Evolutionary conservation across 805 yeast genomes (phyloP).

Genomic region (Sugiyamaella mastotermitis): DNA sequence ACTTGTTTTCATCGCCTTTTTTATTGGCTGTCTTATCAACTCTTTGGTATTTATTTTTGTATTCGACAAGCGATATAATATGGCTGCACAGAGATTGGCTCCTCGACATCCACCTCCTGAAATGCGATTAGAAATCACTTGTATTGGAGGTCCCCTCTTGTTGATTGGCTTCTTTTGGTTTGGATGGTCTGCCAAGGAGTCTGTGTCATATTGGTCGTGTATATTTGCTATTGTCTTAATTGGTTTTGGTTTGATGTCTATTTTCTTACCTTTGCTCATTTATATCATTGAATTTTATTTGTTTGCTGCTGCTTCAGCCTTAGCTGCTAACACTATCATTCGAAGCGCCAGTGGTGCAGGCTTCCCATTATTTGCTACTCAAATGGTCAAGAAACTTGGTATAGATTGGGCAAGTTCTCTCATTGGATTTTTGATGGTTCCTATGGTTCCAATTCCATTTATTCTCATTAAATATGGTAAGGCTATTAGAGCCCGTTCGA

Average conservation of each 20-base stretch:
- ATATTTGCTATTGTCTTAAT: background rate
- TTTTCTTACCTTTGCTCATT: background rate
- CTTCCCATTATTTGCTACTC: background rate
- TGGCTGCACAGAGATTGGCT: conserved; percentile 9
- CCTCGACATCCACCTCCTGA: conserved; percentile 17
- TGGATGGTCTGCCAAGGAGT: conserved; percentile 43
- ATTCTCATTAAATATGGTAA: background rate
- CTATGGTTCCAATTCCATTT: conserved; percentile 1
- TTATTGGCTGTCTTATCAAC: conserved; percentile 42
- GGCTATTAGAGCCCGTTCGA: too few species aligned
- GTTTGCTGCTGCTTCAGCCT: background rate
- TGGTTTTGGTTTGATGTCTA: conserved; percentile 1
- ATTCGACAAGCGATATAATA: conserved; percentile 6
- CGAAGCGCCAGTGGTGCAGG: background rate
- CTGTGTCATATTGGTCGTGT: background rate
- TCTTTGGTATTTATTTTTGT: conserved; percentile 15
- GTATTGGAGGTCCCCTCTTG: conserved; percentile 22
- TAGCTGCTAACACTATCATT: background rate
- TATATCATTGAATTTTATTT: background rate
- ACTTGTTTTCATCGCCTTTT: conserved; percentile 40
- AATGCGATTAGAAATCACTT: too few species aligned
- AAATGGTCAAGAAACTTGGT: background rate
- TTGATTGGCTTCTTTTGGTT: conserved; percentile 43
- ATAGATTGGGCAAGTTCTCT: background rate
- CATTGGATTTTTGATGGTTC: background rate